Evolutionary conservation across 2,329 filamentous ascomycete genomes (phyloP), one percentile per base, ranked within the genome.

Genomic region (Pseudonectria buxi): DNA sequence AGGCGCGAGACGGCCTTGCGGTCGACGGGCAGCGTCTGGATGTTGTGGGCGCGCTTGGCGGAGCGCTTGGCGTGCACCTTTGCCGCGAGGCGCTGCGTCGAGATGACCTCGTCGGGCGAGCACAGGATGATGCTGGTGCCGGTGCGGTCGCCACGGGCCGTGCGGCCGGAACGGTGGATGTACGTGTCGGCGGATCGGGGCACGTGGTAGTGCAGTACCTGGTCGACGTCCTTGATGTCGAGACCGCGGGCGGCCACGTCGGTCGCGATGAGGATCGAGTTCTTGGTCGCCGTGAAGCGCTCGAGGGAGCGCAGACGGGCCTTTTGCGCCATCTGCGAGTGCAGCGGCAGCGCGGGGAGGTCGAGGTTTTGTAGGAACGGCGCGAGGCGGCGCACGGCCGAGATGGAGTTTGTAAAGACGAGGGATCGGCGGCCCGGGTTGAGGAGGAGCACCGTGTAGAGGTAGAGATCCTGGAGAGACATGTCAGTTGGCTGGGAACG

Each of bases 271-370:
- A 96, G 76, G 30, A 96, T 83, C 22, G 69, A 63, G 30, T 75
- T 68, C n/a, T 73, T 66, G 1, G 78, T 68, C 3, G 75, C 75
- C 2, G 83, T 81, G 64, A 98, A 96, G 27, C 85, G 83, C 57
- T 98, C 92, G 3, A 98, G 76, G 2, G 87, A 90, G 26, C 90
- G 81, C n/a, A 95, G 71, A 29, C 92, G 87, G 3, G 92, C 89
- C 61, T 96, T 96, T 62, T 98, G 92, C 1, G 81, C 74, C 92
- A 98, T 96, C 45, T 88, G 84, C 1, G 88, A 95, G 62, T 98
- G 92, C 1, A 98, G 69, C 0, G 85, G 79, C 10, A 86, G 68
- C 1, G 81, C 83, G 3, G 82, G 79, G 7, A 95, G 71, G 43
- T 82, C 76, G 33, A 98, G 77, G 46, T 86, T 86, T 49, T 90